Conservation (phyloP, 345 rosid genomes). For the Toxicodendron radicans region DNA sequence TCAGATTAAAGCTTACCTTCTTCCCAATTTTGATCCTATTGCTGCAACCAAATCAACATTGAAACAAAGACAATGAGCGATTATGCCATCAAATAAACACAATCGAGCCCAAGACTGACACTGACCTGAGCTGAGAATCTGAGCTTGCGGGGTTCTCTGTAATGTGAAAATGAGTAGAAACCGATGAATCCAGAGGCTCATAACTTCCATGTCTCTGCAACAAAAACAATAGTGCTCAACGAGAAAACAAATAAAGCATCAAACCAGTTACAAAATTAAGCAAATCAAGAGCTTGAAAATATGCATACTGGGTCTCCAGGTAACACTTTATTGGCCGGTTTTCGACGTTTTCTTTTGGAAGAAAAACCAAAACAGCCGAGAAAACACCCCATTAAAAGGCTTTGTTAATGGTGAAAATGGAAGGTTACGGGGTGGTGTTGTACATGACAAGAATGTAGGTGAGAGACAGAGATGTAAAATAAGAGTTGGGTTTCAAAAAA, state of each 20-base stretch:
- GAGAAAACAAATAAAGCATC: not conserved
- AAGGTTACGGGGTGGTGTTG: not conserved
- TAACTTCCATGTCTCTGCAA: conserved; percentile 47
- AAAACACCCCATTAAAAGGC: conserved; percentile 73
- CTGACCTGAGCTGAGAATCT: conserved; percentile 54
- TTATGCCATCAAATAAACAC: not conserved
- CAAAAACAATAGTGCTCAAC: not conserved
- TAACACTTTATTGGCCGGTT: conserved; percentile 42
- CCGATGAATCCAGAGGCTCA: conserved; percentile 53
- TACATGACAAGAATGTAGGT: conserved; percentile 9
- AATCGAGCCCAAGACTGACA: not conserved
- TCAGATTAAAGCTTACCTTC: conserved; percentile 85
- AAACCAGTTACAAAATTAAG: not conserved
- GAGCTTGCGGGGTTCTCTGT: conserved; percentile 25
- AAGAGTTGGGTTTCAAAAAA: not conserved
- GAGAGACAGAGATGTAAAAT: not conserved
- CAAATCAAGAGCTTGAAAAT: not conserved
- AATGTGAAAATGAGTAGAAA: conserved; percentile 32
- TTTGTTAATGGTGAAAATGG: not conserved
- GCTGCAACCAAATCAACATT: conserved; percentile 18
- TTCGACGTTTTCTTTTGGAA: conserved; percentile 54
- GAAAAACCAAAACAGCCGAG: conserved; percentile 81
- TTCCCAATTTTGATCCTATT: conserved; percentile 49
- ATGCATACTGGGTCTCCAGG: conserved; percentile 53
- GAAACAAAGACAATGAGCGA: not conserved